phyloP scores from a whole-genome alignment of 768 basidiomycete genomes.

The Amanita pseudoporphyria region DNA sequence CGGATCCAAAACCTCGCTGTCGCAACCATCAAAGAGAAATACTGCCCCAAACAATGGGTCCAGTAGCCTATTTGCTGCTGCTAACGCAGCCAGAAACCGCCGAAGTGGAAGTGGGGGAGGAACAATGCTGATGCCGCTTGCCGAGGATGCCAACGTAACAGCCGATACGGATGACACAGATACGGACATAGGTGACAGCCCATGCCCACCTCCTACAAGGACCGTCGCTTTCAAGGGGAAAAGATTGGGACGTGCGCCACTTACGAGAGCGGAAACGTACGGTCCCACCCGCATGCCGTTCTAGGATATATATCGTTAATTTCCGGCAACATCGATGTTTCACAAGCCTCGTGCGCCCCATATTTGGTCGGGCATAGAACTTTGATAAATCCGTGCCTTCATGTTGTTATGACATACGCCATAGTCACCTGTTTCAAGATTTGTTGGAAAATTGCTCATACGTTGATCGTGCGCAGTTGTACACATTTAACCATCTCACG shows the following conservation, averaged over 20 bases:
- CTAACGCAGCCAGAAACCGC: conserved; percentile 56
- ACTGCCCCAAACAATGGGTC: conserved; percentile 48
- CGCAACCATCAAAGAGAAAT: conserved; percentile 49
- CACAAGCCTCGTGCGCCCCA: neutral
- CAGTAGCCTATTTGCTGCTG: conserved; percentile 56
- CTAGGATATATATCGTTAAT: conserved; percentile 13
- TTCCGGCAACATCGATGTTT: neutral
- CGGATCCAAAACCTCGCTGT: conserved; percentile 30
- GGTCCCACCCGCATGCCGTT: conserved; percentile 48
- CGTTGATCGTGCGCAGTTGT: conserved; percentile 3
- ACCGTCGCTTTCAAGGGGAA: conserved; percentile 45
- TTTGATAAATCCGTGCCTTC: neutral
- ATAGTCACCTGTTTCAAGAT: neutral
- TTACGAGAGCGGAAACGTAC: conserved; percentile 62
- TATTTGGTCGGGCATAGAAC: neutral
- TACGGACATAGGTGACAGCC: conserved; percentile 75
- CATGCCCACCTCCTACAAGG: conserved; percentile 75
- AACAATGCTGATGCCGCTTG: conserved; percentile 43
- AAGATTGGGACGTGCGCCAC: conserved; percentile 37
- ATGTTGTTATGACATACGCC: neutral
- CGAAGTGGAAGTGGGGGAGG: conserved; percentile 33
- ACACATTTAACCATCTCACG: conserved; percentile 6
- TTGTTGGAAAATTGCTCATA: neutral
- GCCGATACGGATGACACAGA: conserved; percentile 67
- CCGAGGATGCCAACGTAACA: conserved; percentile 55